Conservation (phyloP, 768 basidiomycete genomes). For the Tricholoma sp. region DNA sequence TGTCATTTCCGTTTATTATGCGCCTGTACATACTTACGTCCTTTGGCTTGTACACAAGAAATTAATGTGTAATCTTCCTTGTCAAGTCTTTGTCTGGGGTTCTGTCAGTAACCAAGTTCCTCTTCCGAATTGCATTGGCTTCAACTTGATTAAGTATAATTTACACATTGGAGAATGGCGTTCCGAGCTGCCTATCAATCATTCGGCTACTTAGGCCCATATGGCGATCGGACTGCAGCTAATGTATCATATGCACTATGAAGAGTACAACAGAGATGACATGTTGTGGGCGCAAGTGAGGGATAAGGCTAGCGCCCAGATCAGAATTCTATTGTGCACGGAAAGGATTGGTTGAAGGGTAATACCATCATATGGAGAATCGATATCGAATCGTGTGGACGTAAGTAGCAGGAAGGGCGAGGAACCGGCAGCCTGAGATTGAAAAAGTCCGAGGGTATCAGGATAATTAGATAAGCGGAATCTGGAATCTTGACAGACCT, state of each 20-base stretch:
- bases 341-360: too few species aligned
- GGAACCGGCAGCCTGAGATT: background rate
- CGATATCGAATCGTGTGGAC: background rate
- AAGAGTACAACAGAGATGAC: too few species aligned
- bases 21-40: background rate
- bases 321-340: too few species aligned
- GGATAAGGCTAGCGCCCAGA: too few species aligned
- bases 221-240: too few species aligned
- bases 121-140: background rate
- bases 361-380: too few species aligned
- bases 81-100: background rate
- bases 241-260: too few species aligned
- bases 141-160: background rate
- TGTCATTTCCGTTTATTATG: background rate
- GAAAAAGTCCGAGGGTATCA: background rate
- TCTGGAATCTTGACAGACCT: slow-evolving; percentile 33
- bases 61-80: background rate
- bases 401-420: background rate
- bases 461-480: background rate
- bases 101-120: background rate
- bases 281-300: too few species aligned
- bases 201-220: too few species aligned
- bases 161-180: background rate
- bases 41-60: background rate
- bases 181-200: background rate